Percentiles rank a stretch among this genome's conserved stretches.
These are phyloP conservation scores for Ziziphus jujuba DNA, from an alignment of 306 rosid species.

Conservation along the genomic window DNA sequence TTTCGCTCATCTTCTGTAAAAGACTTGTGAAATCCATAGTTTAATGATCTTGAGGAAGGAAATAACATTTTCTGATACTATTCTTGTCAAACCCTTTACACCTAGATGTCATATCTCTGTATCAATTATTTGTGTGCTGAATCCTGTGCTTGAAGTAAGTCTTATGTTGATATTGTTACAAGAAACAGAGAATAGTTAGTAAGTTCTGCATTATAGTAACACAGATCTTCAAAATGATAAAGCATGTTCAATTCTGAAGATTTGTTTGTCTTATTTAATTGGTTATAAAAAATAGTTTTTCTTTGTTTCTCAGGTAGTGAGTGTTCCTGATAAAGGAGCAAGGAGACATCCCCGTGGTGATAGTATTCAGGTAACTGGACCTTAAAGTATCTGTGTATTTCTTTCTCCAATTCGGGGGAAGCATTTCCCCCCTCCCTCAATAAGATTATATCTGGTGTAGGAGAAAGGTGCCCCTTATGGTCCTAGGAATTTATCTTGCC, in stretches of 20 bases:
- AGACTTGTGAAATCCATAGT: no score
- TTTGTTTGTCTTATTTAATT: background rate
- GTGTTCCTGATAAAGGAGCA: slow-evolving; percentile 67
- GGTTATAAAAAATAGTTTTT: background rate
- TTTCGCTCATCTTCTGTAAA: no score
- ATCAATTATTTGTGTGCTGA: no score
- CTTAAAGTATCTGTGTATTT: background rate
- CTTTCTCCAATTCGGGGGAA: background rate
- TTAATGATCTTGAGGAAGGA: no score
- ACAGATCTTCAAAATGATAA: background rate
- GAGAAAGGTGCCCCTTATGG: background rate
- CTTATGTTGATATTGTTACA: no score
- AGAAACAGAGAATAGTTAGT: background rate
- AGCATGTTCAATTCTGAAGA: slow-evolving; percentile 1
- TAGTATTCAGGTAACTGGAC: slow-evolving; percentile 45
- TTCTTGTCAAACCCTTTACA: no score
- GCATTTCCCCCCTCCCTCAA: background rate
- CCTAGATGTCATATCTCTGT: no score
- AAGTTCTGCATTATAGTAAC: background rate
- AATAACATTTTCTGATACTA: no score
- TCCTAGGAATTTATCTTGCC: background rate
- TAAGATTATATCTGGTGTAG: background rate
- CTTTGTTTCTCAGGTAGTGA: slow-evolving; percentile 51
- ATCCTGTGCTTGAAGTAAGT: no score
- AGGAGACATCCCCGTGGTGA: slow-evolving; percentile 56